A percentile compares a stretch with the other conserved stretches of the same genome.
These are phyloP conservation scores for Apophysomyces ossiformis DNA, from an alignment of 371 early-diverging fungal genomes.

Conservation along the genomic window DNA sequence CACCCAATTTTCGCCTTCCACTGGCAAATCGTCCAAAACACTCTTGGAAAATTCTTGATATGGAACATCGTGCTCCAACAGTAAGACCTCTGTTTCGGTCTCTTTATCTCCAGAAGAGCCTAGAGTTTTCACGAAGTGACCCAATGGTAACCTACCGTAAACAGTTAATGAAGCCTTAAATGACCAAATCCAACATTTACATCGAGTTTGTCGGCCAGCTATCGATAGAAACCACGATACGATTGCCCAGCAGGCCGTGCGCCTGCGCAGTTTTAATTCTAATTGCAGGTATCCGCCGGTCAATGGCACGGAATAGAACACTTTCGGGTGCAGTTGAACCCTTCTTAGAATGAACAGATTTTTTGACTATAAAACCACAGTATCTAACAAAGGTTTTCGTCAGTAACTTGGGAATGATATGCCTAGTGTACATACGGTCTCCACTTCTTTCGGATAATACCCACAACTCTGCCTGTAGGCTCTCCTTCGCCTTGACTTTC, in stretches of 20 bases:
- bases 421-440: constrained; percentile 61
- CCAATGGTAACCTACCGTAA: constrained; percentile 63
- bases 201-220: constrained; percentile 81
- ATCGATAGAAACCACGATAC: constrained; percentile 93
- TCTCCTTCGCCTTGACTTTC: constrained; percentile 31
- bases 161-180: background rate
- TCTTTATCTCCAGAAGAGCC: constrained; percentile 92
- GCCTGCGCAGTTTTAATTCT: constrained; percentile 91
- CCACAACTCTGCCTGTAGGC: constrained; percentile 90
- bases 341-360: constrained; percentile 60
- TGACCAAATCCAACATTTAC: constrained; percentile 32
- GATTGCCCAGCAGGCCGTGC: constrained; percentile 69
- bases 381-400: constrained; percentile 36
- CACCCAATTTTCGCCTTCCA: constrained; percentile 87
- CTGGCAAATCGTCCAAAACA: constrained; percentile 81
- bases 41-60: constrained; percentile 89
- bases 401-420: background rate
- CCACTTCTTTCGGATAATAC: constrained; percentile 94
- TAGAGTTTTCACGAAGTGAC: constrained; percentile 91
- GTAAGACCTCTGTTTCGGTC: constrained; percentile 94
- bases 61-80: constrained; percentile 96
- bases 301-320: constrained; percentile 87
- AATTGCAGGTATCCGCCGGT: constrained; percentile 91
- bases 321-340: constrained; percentile 55
- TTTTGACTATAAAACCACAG: constrained; percentile 90